Percentiles rank a stretch among this genome's conserved stretches.
These are phyloP conservation scores for Dictyostelium firmibasis DNA, from an alignment of 78 protist genomes.

Conservation along the genomic window DNA sequence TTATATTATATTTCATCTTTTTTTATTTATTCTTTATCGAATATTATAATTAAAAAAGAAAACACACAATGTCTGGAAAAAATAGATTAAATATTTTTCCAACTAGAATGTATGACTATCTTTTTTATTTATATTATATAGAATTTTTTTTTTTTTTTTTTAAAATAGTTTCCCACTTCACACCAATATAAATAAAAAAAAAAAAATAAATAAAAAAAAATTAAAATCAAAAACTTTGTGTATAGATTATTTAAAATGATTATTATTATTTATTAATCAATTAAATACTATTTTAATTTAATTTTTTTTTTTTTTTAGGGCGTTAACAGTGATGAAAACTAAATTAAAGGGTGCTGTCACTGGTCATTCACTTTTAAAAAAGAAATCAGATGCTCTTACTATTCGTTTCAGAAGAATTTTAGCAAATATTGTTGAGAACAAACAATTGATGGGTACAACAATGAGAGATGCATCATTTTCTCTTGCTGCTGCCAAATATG, in stretches of 20 bases:
- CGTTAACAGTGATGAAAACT: constrained; percentile 89
- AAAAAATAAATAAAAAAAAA: too few species aligned
- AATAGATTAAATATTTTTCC: constrained; percentile 82
- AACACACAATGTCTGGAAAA: constrained; percentile 72
- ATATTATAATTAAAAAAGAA: not conserved
- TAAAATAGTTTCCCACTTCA: not conserved
- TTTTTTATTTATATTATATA: not conserved
- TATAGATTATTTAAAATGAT: too few species aligned
- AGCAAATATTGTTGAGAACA: constrained; percentile 79
- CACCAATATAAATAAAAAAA: not conserved
- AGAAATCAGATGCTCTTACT: constrained; percentile 97
- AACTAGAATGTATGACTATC: constrained; percentile 67
- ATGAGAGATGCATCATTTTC: constrained; percentile 90
- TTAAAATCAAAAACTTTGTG: too few species aligned
- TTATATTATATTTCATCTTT: not conserved
- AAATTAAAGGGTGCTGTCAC: constrained; percentile 95
- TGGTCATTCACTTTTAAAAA: constrained; percentile 97
- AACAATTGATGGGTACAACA: constrained; percentile 81
- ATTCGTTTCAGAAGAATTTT: constrained; percentile 89
- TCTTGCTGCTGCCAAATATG: constrained; percentile 89
- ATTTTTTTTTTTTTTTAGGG: constrained; percentile 66
- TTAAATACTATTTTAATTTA: not conserved
- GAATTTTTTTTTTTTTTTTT: not conserved
- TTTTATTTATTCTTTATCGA: not conserved
- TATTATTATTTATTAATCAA: not conserved